Percentiles rank a stretch among this genome's conserved stretches.
Evolutionary conservation across 2,329 filamentous ascomycete species (phyloP).

Genomic region (Neofusicoccum sp.): DNA sequence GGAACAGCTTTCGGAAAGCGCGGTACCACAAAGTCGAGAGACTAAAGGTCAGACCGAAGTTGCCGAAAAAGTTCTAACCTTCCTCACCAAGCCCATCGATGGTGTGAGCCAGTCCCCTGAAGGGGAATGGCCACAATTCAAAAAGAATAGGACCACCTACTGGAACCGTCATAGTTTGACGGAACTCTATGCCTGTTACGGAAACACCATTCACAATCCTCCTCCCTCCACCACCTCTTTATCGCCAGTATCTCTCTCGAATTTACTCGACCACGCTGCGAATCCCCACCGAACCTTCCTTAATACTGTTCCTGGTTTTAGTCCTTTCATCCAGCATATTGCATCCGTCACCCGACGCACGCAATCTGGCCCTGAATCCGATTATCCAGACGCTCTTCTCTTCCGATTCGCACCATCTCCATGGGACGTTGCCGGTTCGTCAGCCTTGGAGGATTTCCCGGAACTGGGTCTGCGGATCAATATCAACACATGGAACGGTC

Average conservation of each 20-base stretch:
- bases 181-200: conserved; percentile 5
- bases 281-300: background rate
- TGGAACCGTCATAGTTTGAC: background rate
- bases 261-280: background rate
- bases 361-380: background rate
- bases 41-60: background rate
- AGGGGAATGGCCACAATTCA: background rate
- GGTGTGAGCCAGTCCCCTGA: background rate
- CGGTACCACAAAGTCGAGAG: background rate
- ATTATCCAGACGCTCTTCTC: background rate
- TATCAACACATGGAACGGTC: conserved; percentile 20
- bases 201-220: conserved; percentile 9
- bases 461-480: conserved; percentile 30
- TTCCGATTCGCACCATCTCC: conserved; percentile 18
- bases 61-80: background rate
- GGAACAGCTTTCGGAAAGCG: background rate
- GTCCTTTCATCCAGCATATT: conserved; percentile 1
- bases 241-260: background rate
- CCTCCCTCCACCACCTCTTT: background rate
- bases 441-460: conserved; percentile 27
- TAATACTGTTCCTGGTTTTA: conserved; percentile 5
- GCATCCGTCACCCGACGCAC: background rate
- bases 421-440: background rate
- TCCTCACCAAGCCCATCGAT: background rate
- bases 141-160: background rate